A percentile compares a stretch with the other conserved stretches of the same genome.
Conservation (phyloP, 2,329 filamentous ascomycete genomes). For the Trichoderma sp. region DNA sequence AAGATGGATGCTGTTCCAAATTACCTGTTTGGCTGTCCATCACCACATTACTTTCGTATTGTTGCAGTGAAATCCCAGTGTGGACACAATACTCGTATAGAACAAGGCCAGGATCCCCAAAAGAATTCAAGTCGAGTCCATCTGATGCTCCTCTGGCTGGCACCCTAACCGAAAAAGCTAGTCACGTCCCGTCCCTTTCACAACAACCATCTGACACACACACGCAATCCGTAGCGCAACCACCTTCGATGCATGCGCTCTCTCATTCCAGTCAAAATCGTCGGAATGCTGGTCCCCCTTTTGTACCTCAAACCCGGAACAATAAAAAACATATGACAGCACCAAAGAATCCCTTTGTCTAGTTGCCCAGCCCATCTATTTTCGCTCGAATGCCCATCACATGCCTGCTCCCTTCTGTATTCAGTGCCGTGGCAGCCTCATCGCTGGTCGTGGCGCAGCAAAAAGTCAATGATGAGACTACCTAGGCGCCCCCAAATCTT, state of each 20-base stretch:
- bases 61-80: not conserved
- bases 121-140: not conserved
- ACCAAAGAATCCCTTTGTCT: not conserved
- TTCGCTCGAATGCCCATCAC: not conserved
- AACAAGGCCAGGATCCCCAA: not conserved
- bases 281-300: not conserved
- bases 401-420: not conserved
- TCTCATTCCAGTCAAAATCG: not conserved
- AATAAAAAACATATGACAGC: not conserved
- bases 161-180: not conserved
- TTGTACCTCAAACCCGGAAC: not conserved
- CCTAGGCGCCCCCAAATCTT: not conserved
- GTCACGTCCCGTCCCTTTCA: not conserved
- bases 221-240: not conserved
- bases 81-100: not conserved
- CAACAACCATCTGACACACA: not conserved
- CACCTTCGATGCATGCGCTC: not conserved
- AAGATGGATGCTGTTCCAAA: not conserved
- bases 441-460: not conserved
- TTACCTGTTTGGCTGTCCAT: not conserved
- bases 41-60: not conserved
- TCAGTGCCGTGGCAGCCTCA: not conserved
- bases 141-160: not conserved
- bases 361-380: not conserved
- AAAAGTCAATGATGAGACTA: not conserved